These are phyloP conservation scores for Takakia lepidozioides DNA, from an alignment of 225 moss, liverwort and hornwort genomes.

Conservation along the genomic window DNA sequence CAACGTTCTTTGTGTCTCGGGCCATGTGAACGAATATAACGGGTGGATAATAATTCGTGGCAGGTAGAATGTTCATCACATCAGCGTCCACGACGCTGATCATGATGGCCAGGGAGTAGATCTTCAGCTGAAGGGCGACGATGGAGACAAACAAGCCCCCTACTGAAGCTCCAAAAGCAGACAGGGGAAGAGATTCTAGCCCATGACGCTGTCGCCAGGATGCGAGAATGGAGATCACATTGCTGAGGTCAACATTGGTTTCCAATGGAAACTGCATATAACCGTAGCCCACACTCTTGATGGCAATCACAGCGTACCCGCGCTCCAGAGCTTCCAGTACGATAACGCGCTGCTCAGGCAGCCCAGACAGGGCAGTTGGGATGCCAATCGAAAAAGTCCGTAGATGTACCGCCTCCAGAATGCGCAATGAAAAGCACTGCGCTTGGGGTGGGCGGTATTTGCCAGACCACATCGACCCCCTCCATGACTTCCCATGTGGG, in stretches of 20 bases:
- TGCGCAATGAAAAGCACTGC: conserved; percentile 26
- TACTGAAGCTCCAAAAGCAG: conserved; percentile 13
- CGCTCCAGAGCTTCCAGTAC: conserved; percentile 11
- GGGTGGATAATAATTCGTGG: neutral
- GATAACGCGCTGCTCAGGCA: conserved; percentile 27
- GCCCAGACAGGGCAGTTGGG: conserved; percentile 7
- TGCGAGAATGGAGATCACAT: conserved; percentile 1
- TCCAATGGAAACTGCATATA: too few relatives aligned
- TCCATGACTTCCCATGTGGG: too few relatives aligned
- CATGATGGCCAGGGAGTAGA: conserved; percentile 17
- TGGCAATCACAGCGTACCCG: conserved; percentile 18
- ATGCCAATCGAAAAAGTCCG: conserved; percentile 23
- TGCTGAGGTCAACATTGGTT: conserved; percentile 2
- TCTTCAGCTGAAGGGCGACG: conserved; percentile 8
- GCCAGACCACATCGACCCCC: too few relatives aligned
- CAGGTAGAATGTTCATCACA: neutral
- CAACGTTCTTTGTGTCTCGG: conserved; percentile 23
- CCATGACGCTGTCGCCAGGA: conserved; percentile 6
- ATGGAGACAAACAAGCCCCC: conserved; percentile 19
- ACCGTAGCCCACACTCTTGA: too few relatives aligned
- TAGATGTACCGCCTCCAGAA: conserved; percentile 7
- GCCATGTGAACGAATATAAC: conserved; percentile 28
- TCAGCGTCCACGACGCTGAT: conserved; percentile 13
- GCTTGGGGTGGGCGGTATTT: conserved; percentile 9
- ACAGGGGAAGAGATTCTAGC: conserved; percentile 2